These are phyloP conservation scores for Gymnopus androsaceus DNA, from an alignment of 1,284 basidiomycete genomes.

Conservation along the genomic window DNA sequence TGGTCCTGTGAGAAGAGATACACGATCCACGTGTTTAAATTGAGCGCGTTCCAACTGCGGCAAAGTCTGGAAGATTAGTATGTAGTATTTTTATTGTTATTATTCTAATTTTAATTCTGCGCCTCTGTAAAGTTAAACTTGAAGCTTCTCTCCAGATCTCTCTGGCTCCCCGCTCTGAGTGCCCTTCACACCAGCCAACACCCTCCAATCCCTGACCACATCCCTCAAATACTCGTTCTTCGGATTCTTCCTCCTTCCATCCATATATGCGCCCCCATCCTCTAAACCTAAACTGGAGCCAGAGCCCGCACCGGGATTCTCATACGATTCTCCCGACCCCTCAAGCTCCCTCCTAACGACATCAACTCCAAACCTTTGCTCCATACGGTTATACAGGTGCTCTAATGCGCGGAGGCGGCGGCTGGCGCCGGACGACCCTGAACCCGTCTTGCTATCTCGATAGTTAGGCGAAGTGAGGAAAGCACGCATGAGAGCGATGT, in stretches of 20 bases:
- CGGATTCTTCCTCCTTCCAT: too few relatives aligned
- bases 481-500: constrained; percentile 34
- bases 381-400: neutral
- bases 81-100: too few relatives aligned
- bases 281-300: constrained; percentile 16
- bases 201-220: constrained; percentile 23
- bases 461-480: constrained; percentile 21
- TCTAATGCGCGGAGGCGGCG: neutral
- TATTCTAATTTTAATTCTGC: too few relatives aligned
- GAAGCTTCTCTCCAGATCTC: too few relatives aligned
- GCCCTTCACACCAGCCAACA: neutral
- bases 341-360: too few relatives aligned
- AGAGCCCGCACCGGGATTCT: neutral
- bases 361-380: neutral
- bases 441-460: constrained; percentile 17
- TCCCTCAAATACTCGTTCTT: constrained; percentile 25
- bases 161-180: too few relatives aligned
- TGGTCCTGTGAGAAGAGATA: too few relatives aligned
- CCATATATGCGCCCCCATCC: too few relatives aligned
- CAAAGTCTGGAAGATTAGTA: too few relatives aligned
- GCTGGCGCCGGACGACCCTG: constrained; percentile 15
- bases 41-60: too few relatives aligned
- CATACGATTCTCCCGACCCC: too few relatives aligned
- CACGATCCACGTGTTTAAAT: too few relatives aligned
- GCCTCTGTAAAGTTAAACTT: neutral